Evolutionary conservation across 2,329 filamentous ascomycete species (phyloP).

Genomic region (Colletotrichum chrysophilum): DNA sequence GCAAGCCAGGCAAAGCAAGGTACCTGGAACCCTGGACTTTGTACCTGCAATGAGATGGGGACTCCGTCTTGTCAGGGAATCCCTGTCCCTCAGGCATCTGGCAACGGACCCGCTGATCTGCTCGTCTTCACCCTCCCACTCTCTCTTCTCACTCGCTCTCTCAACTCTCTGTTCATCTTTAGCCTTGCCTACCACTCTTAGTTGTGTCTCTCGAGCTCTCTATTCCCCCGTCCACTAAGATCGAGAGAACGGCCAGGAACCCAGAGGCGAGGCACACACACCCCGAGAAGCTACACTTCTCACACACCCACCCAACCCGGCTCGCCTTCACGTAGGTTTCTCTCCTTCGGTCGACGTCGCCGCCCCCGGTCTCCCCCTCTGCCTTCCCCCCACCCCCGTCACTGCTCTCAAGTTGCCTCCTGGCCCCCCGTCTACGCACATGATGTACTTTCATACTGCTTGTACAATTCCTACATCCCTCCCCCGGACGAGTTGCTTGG

Average conservation of each 20-base stretch:
- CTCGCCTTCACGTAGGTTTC: slow-evolving; percentile 20
- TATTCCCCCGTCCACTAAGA: slow-evolving; percentile 13
- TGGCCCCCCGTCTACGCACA: slow-evolving; percentile 10
- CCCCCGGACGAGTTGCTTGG: slow-evolving; percentile 15
- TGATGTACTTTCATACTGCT: slow-evolving; percentile 16
- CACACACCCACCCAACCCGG: slow-evolving; percentile 18
- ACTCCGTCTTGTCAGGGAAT: background rate
- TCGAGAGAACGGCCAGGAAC: slow-evolving; percentile 4
- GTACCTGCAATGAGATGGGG: slow-evolving; percentile 14
- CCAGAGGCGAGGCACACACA: slow-evolving; percentile 15
- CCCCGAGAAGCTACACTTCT: background rate
- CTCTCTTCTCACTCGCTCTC: slow-evolving; percentile 9
- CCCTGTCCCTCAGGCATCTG: slow-evolving; percentile 18
- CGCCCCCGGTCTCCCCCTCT: slow-evolving; percentile 15
- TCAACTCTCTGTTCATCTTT: background rate
- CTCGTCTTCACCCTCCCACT: slow-evolving; percentile 19
- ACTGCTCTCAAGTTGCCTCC: slow-evolving; percentile 18
- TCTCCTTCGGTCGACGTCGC: slow-evolving; percentile 20
- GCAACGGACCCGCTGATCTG: slow-evolving; percentile 22
- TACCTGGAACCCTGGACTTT: slow-evolving; percentile 9
- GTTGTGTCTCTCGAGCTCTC: slow-evolving; percentile 2
- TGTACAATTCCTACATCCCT: slow-evolving; percentile 12
- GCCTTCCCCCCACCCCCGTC: background rate
- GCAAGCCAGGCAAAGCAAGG: slow-evolving; percentile 13
- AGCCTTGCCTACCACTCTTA: slow-evolving; percentile 12